phyloP scores from a whole-genome alignment of 805 yeast species.

The Ascoidea rubescens region DNA sequence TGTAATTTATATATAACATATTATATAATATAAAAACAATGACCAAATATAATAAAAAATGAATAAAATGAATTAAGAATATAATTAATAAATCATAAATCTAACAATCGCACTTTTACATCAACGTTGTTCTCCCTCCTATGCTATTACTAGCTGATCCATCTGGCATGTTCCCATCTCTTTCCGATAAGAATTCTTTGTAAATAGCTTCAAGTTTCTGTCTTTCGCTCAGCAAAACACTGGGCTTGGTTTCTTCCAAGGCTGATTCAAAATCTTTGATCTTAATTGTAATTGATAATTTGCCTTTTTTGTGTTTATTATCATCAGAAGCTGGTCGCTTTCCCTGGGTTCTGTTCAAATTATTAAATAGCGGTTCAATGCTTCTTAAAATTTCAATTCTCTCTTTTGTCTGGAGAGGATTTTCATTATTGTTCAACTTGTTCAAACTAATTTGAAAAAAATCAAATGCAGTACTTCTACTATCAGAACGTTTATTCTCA shows the following conservation, averaged over 20 bases:
- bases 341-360: conserved; percentile 3
- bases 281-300: conserved; percentile 4
- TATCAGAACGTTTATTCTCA: conserved; percentile 11
- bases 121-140: conserved; percentile 71
- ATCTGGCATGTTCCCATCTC: conserved; percentile 82
- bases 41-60: too few species aligned
- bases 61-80: too few species aligned
- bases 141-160: conserved; percentile 70
- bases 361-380: conserved; percentile 24
- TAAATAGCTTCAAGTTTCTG: conserved; percentile 51
- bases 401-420: conserved; percentile 24
- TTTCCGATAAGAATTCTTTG: conserved; percentile 52
- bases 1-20: too few species aligned
- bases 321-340: not conserved
- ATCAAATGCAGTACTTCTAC: conserved; percentile 16
- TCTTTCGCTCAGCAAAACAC: conserved; percentile 66
- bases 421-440: conserved; percentile 6
- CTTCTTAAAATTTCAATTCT: conserved; percentile 26
- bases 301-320: not conserved
- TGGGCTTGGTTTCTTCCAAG: conserved; percentile 69
- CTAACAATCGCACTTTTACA: too few species aligned
- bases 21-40: too few species aligned
- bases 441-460: conserved; percentile 27
- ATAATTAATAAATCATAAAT: too few species aligned
- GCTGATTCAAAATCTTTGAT: conserved; percentile 44